Conservation (phyloP, 345 rosid genomes). For the Eucalyptus dawsonii region DNA sequence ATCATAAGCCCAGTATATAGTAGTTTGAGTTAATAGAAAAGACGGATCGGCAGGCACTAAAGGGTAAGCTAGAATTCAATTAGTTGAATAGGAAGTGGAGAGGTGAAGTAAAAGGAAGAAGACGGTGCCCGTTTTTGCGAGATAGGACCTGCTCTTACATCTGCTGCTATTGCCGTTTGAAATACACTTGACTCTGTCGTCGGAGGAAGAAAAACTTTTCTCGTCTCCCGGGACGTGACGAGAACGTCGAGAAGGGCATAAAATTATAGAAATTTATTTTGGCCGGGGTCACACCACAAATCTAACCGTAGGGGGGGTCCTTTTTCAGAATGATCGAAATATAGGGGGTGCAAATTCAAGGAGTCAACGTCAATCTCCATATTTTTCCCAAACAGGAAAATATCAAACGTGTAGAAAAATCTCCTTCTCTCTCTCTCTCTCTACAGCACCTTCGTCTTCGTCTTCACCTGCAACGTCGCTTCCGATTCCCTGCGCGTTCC, state of each 20-base stretch:
- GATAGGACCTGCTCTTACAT: too few relatives aligned
- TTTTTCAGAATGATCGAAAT: background rate
- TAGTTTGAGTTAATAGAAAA: too few relatives aligned
- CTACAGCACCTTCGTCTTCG: background rate
- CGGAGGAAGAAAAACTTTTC: background rate
- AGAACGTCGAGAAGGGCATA: background rate
- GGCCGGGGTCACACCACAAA: background rate
- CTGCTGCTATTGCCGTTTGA: too few relatives aligned
- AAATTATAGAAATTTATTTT: background rate
- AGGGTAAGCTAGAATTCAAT: too few relatives aligned
- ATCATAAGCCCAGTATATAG: too few relatives aligned
- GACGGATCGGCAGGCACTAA: too few relatives aligned
- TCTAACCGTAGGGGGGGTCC: background rate
- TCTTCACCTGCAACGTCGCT: background rate
- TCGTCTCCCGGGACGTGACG: background rate
- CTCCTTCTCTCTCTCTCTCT: background rate
- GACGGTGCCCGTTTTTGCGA: too few relatives aligned
- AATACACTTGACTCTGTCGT: too few relatives aligned
- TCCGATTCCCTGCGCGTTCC: background rate
- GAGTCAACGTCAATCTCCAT: background rate
- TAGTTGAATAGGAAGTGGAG: too few relatives aligned
- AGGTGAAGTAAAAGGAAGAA: too few relatives aligned
- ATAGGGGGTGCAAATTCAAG: background rate
- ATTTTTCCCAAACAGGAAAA: background rate
- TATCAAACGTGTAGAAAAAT: background rate